A percentile compares a stretch with the other conserved stretches of the same genome.
phyloP scores from a whole-genome alignment of 768 basidiomycete genomes.

The Dacryopinax spathularia region DNA sequence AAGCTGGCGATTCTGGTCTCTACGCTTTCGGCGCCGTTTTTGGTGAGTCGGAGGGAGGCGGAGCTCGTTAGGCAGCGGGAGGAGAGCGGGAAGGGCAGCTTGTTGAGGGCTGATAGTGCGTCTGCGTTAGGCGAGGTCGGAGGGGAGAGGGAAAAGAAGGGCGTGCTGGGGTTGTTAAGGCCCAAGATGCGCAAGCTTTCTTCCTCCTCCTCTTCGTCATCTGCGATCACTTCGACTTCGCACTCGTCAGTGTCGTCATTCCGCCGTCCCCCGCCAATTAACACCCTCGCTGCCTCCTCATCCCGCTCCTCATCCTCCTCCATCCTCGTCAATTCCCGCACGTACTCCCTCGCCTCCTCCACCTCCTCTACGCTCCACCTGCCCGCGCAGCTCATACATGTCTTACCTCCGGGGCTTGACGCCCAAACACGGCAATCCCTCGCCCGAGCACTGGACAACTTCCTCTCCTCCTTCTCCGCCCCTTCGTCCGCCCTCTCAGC shows the following conservation, averaged over 20 bases:
- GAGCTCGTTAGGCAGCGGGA: too few relatives aligned
- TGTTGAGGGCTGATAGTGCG: too few relatives aligned
- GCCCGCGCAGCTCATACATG: not conserved
- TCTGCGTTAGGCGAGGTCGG: too few relatives aligned
- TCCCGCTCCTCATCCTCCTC: too few relatives aligned
- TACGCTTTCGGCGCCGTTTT: constrained; percentile 27
- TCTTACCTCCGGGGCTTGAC: not conserved
- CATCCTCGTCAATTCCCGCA: not conserved
- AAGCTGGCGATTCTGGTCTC: constrained; percentile 31
- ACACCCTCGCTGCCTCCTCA: too few relatives aligned
- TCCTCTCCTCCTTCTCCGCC: not conserved
- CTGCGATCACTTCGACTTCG: too few relatives aligned
- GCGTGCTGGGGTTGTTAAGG: not conserved
- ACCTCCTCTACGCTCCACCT: not conserved
- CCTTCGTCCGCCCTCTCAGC: not conserved
- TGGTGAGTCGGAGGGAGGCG: constrained; percentile 8
- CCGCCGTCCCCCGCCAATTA: too few relatives aligned
- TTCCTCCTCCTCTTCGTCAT: not conserved
- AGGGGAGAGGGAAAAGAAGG: not conserved
- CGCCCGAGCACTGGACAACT: not conserved
- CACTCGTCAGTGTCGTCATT: too few relatives aligned
- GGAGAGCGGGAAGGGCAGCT: too few relatives aligned
- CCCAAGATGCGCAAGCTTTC: constrained; percentile 2
- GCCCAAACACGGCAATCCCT: not conserved
- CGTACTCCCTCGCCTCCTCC: not conserved